Base-by-base conservation (phyloP, 2,329 filamentous ascomycete genomes). In the Phoma sp. region DNA sequence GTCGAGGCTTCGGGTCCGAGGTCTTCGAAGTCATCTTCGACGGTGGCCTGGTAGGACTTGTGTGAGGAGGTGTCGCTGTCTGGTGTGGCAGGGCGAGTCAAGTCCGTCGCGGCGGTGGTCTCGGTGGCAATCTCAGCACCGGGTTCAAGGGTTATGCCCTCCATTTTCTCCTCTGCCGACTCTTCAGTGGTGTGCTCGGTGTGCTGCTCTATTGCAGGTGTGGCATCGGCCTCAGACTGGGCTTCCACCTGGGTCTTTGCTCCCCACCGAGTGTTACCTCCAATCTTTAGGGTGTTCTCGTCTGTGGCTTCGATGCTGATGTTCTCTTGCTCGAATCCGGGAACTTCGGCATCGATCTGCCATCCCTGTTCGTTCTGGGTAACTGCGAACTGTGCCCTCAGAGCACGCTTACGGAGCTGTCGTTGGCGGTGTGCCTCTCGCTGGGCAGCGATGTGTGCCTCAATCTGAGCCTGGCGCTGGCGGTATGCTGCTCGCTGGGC, bases 21-120 rank as follows among this genome's bases (percentile, higher is more conserved):
- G 28, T 74, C 72, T 39, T 74, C 72, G 25, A 67, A 74, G 50
- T 74, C 72, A 38, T 74, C 72, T 37, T 74, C 72, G 1, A 74
- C 70, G 10, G 71, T 74, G 1, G 71, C 30, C 37, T 74, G 71
- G 47, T 74, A 73, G 2, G 71, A 74, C 47, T 67, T 72, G 23
- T 68, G 68, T 2, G 64, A 69, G 20, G 58, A 49, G 2, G 68
- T 71, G 18, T 74, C 71, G 51, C 64, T 69, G 18, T 66, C 57
- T 39, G 62, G 56, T 7, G 62, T 65, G 15, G 50, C 58, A 15
- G 56, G 51, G 12, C 58, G 55, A 18, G 52, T 54, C 20, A 61
- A 60, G 1, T 52, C 33, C 9, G 30, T 9, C 18, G 57, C 51
- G 0, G 49, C 42, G 14, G 43, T 28, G 6, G 38, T 25, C 9